A percentile compares a stretch with the other conserved stretches of the same genome.
phyloP scores from a whole-genome alignment of 306 rosid genomes.

The Sophora flavescens region DNA sequence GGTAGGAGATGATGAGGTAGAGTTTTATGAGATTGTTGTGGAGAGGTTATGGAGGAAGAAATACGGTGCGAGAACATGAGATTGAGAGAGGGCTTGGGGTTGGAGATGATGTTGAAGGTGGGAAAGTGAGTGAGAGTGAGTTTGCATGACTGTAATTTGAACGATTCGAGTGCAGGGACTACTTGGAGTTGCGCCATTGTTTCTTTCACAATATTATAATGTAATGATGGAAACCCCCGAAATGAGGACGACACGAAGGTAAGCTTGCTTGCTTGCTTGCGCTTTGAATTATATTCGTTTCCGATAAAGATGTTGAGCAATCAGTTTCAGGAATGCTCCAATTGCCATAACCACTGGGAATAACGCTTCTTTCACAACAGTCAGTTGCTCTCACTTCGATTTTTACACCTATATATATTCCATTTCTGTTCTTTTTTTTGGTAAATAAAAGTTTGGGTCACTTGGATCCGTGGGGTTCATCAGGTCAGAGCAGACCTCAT shows the following conservation, averaged over 20 bases:
- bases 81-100: conserved; percentile 2
- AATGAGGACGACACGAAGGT: not conserved
- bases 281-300: too few species aligned
- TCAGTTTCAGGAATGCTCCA: too few species aligned
- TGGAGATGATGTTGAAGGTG: conserved; percentile 30
- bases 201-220: not conserved
- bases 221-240: not conserved
- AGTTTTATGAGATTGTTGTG: not conserved
- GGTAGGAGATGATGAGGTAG: conserved; percentile 36
- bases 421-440: too few species aligned
- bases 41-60: conserved; percentile 11
- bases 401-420: too few species aligned
- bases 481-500: too few species aligned
- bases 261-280: not conserved
- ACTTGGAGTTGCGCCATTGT: conserved; percentile 54
- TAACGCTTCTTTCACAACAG: too few species aligned
- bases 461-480: too few species aligned
- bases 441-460: too few species aligned
- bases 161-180: conserved; percentile 46
- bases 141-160: conserved; percentile 39
- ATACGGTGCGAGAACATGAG: conserved; percentile 5
- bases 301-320: too few species aligned
- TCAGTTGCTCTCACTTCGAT: too few species aligned
- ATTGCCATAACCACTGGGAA: too few species aligned
- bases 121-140: conserved; percentile 40